phyloP scores from a whole-genome alignment of 1,284 basidiomycete species.

The Volvariella surrecta region DNA sequence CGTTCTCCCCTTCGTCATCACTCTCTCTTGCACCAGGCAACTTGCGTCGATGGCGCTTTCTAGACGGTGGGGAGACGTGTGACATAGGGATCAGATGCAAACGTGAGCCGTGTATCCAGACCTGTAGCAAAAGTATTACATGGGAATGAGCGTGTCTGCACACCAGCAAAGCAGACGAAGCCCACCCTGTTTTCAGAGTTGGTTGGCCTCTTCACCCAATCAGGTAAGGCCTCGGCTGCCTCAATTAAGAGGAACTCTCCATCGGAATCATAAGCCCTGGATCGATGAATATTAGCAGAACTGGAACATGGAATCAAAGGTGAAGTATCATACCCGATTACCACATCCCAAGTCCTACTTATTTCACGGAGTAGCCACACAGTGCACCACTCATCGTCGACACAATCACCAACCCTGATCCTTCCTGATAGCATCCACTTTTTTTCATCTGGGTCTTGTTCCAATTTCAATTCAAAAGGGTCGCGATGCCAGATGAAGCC shows the following conservation, averaged over 20 bases:
- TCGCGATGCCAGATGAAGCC: conserved; percentile 87
- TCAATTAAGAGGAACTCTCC: conserved; percentile 97
- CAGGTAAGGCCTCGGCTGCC: conserved; percentile 84
- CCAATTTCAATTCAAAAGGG: conserved; percentile 73
- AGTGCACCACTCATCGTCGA: conserved; percentile 94
- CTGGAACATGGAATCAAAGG: conserved; percentile 2
- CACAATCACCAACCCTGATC: conserved; percentile 86
- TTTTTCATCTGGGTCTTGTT: conserved; percentile 33
- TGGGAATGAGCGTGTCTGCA: too few species aligned
- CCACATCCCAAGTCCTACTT: conserved; percentile 68
- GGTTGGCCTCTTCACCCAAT: conserved; percentile 85
- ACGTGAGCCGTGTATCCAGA: conserved; percentile 82
- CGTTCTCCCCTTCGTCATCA: conserved; percentile 41
- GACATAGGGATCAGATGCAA: conserved; percentile 82
- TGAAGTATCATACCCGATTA: conserved; percentile 49
- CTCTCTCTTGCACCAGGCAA: conserved; percentile 30
- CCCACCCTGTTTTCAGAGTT: conserved; percentile 89
- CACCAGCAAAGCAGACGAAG: conserved; percentile 23
- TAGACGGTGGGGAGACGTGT: conserved; percentile 58
- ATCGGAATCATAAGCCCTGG: conserved; percentile 81
- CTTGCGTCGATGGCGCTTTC: conserved; percentile 38
- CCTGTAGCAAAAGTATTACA: too few species aligned
- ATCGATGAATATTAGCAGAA: conserved; percentile 5
- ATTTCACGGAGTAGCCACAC: conserved; percentile 83
- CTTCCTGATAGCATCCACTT: conserved; percentile 59